phyloP scores from a whole-genome alignment of 176 grass and related monocot genomes.

The Ensete glaucum region DNA sequence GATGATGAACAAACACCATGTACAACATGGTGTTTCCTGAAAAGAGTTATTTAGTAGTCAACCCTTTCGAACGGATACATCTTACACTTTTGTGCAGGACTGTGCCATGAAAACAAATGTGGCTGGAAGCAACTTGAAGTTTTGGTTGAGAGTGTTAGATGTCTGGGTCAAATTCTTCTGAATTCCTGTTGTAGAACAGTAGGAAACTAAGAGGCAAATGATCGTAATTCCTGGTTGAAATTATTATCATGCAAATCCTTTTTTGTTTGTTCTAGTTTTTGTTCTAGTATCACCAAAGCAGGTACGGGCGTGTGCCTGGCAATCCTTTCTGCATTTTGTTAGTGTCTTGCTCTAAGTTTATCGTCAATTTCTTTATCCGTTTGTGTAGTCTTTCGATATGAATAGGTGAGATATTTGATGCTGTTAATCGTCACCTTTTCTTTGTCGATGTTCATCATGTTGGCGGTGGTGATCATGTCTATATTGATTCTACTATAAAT shows the following conservation, averaged over 20 bases:
- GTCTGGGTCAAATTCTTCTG: not conserved
- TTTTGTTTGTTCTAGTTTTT: not conserved
- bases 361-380: not conserved
- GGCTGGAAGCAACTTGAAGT: not conserved
- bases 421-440: not conserved
- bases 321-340: not conserved
- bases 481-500: too few relatives aligned
- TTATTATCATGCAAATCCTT: not conserved
- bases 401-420: not conserved
- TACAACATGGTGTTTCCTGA: constrained; percentile 13
- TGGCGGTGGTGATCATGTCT: too few relatives aligned
- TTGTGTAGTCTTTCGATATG: not conserved
- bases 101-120: too few relatives aligned
- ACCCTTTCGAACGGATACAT: not conserved
- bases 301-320: not conserved
- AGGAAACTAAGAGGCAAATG: not conserved
- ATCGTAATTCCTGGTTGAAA: not conserved
- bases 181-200: not conserved
- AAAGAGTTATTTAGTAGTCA: not conserved
- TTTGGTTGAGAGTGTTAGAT: not conserved
- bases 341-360: not conserved
- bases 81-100: not conserved
- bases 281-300: not conserved
- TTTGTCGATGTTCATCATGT: not conserved
- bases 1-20: constrained; percentile 55